Base-by-base conservation (phyloP, 768 basidiomycete species). In the Agaricus blazei region DNA sequence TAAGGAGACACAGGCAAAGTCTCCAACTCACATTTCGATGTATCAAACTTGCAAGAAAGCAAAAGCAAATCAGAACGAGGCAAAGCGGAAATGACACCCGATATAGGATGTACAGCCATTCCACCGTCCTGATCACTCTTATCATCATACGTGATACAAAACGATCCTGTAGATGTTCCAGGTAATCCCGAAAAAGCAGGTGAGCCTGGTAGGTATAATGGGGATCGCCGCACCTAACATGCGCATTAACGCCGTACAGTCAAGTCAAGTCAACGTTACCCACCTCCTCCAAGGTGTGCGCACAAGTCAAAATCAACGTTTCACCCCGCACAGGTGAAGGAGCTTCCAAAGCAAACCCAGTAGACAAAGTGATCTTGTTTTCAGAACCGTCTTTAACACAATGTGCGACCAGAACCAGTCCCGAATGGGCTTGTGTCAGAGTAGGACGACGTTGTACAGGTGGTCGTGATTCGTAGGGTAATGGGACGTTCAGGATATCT, bases 241-340 rank as follows among this genome's bases (percentile, higher is more conserved):
- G 56, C 36, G 29, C 23, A 42, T 38, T 47, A 58, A 52, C 48
- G 56, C 49, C 36, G 52, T 52, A 24, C 41, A 45, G 28, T 51
- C 52, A 26, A n/a, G 9, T 28, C 2, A 26, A 9, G 36, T 43
- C 29, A 47, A 38, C 48, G 19, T 3, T 49, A 48, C 70, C 62
- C 62, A 75, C 83, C 79, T 83, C 78, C 66, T 85, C 79, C 27
- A 87, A 64, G 2, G 85, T 84, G 64, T 87, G 85, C 6, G 79
- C 81, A 60, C 84, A 87, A 9, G 80, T 80, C 24, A 84, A 57
- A 36, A 85, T 61, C 14, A 80, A 58, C 7, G 70, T 62, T 53
- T 73, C 67, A 8, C 52, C 64, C 54, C 45, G 58, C 11, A 28
- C 56, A 34, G 47, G 63, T 47, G 31, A 64, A 58, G 47, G 63